phyloP scores from a whole-genome alignment of 495 filamentous ascomycete genomes.

The Penicillium parvum region DNA sequence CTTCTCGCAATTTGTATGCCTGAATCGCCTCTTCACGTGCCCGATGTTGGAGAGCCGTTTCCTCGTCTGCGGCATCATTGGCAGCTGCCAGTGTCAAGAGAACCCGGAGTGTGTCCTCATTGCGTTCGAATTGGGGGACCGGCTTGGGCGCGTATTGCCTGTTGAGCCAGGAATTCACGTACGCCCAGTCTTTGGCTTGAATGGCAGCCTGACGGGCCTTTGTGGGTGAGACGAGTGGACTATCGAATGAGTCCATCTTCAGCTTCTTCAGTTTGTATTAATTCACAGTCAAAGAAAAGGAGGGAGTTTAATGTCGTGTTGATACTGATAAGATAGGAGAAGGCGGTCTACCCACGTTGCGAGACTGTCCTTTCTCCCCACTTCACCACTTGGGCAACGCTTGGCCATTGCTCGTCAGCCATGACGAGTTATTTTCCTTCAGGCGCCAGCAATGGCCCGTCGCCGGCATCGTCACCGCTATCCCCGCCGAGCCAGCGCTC shows the following conservation, averaged over 20 bases:
- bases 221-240: conserved; percentile 40
- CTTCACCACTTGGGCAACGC: conserved; percentile 7
- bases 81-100: conserved; percentile 69
- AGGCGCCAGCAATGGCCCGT: conserved; percentile 26
- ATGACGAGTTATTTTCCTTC: conserved; percentile 45
- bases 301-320: conserved; percentile 3
- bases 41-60: conserved; percentile 50
- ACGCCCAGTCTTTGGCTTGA: conserved; percentile 79
- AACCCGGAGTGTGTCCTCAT: conserved; percentile 72
- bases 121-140: conserved; percentile 72
- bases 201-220: conserved; percentile 48
- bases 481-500: conserved; percentile 38
- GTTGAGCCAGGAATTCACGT: conserved; percentile 75
- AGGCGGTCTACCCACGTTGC: conserved; percentile 19
- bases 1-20: conserved; percentile 31
- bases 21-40: conserved; percentile 38
- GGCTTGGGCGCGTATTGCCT: conserved; percentile 60
- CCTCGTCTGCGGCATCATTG: conserved; percentile 81
- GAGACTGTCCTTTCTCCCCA: conserved; percentile 19
- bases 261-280: too few species aligned
- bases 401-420: conserved; percentile 11
- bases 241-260: conserved; percentile 30
- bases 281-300: too few species aligned
- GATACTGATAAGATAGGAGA: conserved; percentile 21
- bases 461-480: conserved; percentile 30